Base-by-base conservation (phyloP, 768 basidiomycete genomes). In the Boletus insuetus region DNA sequence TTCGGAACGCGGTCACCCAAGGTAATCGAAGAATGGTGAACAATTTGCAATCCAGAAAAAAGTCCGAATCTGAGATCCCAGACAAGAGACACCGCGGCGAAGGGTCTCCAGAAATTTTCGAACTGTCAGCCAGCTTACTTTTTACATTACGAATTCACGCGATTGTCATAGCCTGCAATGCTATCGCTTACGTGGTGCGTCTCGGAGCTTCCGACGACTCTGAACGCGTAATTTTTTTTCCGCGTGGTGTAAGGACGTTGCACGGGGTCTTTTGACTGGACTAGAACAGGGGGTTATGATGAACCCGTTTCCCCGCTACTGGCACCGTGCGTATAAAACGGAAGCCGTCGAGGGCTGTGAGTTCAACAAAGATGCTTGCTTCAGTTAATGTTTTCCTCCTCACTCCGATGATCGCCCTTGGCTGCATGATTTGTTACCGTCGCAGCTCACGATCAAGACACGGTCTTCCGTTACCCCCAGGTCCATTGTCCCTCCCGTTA, bases 61-160 rank as follows among this genome's bases (percentile, higher is more conserved):
- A 26, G 32, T 31, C 61, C 45, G 49, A 56, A 58, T 51, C 54
- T 49, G 12, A 51, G 43, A 58, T 51, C 52, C 42, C 19, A 42
- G 35, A 22, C 57, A 53, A 67, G 58, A 63, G 64, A 66, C 57
- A 66, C 67, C 65, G 67, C 65, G 65, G 67, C 53, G 64, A 69
- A 62, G 58, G 24, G 47, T 37, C 45, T 42, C 16, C 19, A 19
- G 44, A 50, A 45, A 62, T 40, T 34, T 64, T 55, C 45, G 48
- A 56, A 49, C 24, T 37, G 57, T 35, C 46, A 22, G 24, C 57
- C 46, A 14, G 46, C n/a, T 51, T 49, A 31, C 45, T 34, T 50
- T 54, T 46, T 56, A 51, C 22, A 14, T 44, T 47, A 51, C 53
- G 55, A 66, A 63, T 54, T 58, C 44, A 37, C 29, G 40, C 54